Base-by-base conservation (phyloP, 2,329 filamentous ascomycete species). In the Exophiala dermatitidis region DNA sequence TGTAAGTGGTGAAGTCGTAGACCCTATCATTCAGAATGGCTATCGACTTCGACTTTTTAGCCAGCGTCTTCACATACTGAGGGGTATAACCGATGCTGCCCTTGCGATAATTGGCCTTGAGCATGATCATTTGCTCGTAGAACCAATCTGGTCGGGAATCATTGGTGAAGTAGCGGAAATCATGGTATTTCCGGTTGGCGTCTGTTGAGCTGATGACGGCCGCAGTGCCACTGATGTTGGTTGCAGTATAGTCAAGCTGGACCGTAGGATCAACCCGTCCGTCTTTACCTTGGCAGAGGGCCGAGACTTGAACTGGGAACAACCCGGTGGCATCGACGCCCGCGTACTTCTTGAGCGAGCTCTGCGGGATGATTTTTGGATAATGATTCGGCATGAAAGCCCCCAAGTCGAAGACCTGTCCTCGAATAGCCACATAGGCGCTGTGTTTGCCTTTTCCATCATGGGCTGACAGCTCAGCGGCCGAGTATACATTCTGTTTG, bases 241-340 rank as follows among this genome's bases (percentile, higher is more conserved):
- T 82, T 36, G 77, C 81, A 60, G 83, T 83, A 72, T 91, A 97
- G 69, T 91, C 86, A 30, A 98, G 78, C 44, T 86, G 85, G n/a
- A 98, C 88, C 40, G 82, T 78, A 2, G 80, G 79, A 64, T 88
- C 78, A 45, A 86, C 83, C 1, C 64, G 66, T 26, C 85, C 87
- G 60, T 83, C 77, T 32, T 79, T 81, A 54, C 91, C 93, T 55
- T 86, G 80, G 70, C 93, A 98, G 36, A 98, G 78, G 41, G 91
- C 90, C 3, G 86, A 94, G 10, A 98, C 91, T 68, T 98, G 93
- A 0, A 98, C 78, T 0, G 94, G 93, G 73, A 98, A 98, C 7
- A 98, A 77, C 37, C 80, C 76, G 26, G 88, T 94, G n/a, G 90
- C 84, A 65, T 98, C 94, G 41, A 82, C 73, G 49, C 93, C 93